Percentiles rank a stretch among this genome's conserved stretches.
Evolutionary conservation across 208 protist genomes (phyloP).

Genomic region (Zelonia costaricensis): DNA sequence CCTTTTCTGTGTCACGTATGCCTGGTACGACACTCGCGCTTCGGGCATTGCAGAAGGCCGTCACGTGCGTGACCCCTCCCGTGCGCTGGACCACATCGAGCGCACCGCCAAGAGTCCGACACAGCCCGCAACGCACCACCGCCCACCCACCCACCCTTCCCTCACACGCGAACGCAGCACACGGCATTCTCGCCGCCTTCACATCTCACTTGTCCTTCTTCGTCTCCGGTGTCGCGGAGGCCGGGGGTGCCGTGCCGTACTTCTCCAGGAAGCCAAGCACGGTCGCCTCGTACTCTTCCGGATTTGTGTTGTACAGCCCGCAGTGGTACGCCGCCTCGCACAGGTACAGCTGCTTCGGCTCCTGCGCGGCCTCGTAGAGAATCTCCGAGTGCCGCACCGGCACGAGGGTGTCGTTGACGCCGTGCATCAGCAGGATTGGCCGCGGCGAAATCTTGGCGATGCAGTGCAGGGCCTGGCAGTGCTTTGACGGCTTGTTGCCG

Average conservation of each 20-base stretch:
- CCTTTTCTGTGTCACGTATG: no score
- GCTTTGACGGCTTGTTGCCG: slow-evolving; percentile 81
- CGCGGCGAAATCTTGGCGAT: slow-evolving; percentile 76
- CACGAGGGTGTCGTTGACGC: slow-evolving; percentile 85
- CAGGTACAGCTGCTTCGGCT: slow-evolving; percentile 91
- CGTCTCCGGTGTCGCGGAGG: background rate
- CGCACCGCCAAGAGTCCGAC: no score
- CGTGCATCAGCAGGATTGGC: slow-evolving; percentile 91
- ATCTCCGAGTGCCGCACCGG: slow-evolving; percentile 80
- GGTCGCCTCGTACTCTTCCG: slow-evolving; percentile 74
- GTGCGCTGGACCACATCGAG: no score
- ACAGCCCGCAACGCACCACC: no score
- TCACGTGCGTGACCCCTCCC: no score
- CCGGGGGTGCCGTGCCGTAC: slow-evolving; percentile 22
- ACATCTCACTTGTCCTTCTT: slow-evolving; percentile 12
- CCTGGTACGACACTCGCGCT: no score
- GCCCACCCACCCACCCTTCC: no score
- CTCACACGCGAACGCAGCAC: no score
- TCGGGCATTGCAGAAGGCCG: no score
- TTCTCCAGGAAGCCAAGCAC: slow-evolving; percentile 66
- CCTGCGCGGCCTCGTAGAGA: slow-evolving; percentile 71
- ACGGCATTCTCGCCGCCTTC: no score
- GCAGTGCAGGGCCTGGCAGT: slow-evolving; percentile 85
- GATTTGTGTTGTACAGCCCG: slow-evolving; percentile 85
- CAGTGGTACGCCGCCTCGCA: slow-evolving; percentile 87